phyloP scores from a whole-genome alignment of 371 early-diverging fungal genomes.

The Zopfochytrium polystomum region DNA sequence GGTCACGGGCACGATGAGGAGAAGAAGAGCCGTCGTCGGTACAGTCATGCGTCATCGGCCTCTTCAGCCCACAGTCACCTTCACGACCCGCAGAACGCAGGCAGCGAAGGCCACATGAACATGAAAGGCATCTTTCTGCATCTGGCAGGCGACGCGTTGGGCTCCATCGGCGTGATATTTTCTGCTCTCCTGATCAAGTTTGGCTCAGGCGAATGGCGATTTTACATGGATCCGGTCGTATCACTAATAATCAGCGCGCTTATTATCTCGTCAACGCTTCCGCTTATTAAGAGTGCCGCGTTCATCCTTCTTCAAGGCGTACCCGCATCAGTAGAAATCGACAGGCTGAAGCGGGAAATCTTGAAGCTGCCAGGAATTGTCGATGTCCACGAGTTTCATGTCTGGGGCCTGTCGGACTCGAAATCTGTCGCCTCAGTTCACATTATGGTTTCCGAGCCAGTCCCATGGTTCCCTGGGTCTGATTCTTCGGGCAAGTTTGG shows the following conservation, averaged over 20 bases:
- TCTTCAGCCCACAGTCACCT: too few species aligned
- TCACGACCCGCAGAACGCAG: conserved; percentile 36
- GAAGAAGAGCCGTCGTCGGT: too few species aligned
- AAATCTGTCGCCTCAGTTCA: conserved; percentile 84
- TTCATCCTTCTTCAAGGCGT: conserved; percentile 84
- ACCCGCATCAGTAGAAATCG: conserved; percentile 66
- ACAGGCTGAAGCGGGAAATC: conserved; percentile 61
- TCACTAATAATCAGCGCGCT: conserved; percentile 64
- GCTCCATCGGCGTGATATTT: conserved; percentile 86
- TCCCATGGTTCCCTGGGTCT: too few species aligned
- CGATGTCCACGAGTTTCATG: conserved; percentile 88
- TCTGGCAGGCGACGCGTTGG: conserved; percentile 92
- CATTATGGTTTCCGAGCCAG: conserved; percentile 62
- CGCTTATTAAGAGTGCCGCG: conserved; percentile 72
- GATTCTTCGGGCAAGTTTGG: too few species aligned
- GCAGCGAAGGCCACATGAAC: conserved; percentile 25
- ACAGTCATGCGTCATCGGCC: too few species aligned
- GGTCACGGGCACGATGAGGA: too few species aligned
- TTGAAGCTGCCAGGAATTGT: conserved; percentile 44
- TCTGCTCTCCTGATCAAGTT: conserved; percentile 79
- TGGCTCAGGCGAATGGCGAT: conserved; percentile 62
- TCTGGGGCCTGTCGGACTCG: conserved; percentile 87
- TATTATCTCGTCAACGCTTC: conserved; percentile 62
- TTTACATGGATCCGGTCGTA: conserved; percentile 76
- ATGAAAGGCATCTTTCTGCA: conserved; percentile 94